Evolutionary conservation across 768 basidiomycete species (phyloP), one percentile per base, ranked within the genome.

Genomic region (Leccinellum albellum): DNA sequence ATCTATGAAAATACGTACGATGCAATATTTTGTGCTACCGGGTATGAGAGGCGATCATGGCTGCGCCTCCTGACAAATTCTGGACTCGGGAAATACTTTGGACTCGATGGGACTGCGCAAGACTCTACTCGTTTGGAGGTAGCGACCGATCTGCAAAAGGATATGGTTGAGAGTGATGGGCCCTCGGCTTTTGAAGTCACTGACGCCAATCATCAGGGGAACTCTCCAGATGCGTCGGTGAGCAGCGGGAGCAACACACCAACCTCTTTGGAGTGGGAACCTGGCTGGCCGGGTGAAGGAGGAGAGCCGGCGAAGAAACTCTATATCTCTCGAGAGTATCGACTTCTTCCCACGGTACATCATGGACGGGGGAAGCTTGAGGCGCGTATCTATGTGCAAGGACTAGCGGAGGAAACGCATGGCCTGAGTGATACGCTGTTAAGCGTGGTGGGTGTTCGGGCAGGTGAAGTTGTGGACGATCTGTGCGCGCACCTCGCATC

Each of bases 41-140:
- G 82, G 13, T 83, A 83, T 63, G 76, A 81, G 55, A 75, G 80
- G 26, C 70, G 74, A n/a, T 69, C 72, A 0, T 82, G 80, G 80
- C 60, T 77, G 47, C 65, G 73, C 26, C 65, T 81, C 32, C 64
- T 82, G 57, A 71, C 74, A 24, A 58, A 72, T 23, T 79, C 80
- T 40, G 56, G 58, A 50, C 59, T 81, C 55, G 76, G 71, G 24
- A 67, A 70, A 56, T 64, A 71, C 51, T 76, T 76, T 44, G 76
- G 76, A 29, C 63, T 78, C 28, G 47, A 62, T 46, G 7, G 45
- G 24, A 24, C n/a, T 29, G 35, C 47, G 35, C 52, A 51, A 37
- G 57, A 58, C 29, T 51, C 32, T 21, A 24, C 54, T 45, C 28
- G 24, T 32, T 53, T 69, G 46, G 58, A 54, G 23, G 59, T 52